These are phyloP conservation scores for Fusarium sp. DNA, from an alignment of 2,329 filamentous ascomycete species.

Conservation along the genomic window DNA sequence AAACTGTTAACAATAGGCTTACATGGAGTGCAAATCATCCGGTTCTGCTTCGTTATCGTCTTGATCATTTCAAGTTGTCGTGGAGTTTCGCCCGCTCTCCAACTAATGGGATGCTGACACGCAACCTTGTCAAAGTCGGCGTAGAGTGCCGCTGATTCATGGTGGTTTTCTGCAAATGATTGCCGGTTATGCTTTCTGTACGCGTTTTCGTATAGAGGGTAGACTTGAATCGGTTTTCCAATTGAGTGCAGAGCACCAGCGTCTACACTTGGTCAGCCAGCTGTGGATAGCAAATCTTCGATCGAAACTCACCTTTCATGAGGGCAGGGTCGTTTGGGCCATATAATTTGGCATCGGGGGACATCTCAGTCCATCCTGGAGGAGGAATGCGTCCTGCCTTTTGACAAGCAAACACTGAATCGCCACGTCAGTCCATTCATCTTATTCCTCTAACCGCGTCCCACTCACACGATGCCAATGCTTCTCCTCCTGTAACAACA, in stretches of 20 bases:
- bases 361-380: conserved; percentile 66
- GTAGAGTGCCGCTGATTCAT: conserved; percentile 70
- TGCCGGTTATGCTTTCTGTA: conserved; percentile 68
- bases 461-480: conserved; percentile 65
- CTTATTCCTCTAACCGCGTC: accelerated
- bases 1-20: conserved; percentile 24
- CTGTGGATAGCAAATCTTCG: accelerated
- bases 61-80: conserved; percentile 63
- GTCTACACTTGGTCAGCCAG: conserved; percentile 51
- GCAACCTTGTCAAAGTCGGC: conserved; percentile 69
- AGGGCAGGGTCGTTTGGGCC: conserved; percentile 59
- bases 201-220: conserved; percentile 74
- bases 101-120: conserved; percentile 63
- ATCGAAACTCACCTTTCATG: conserved; percentile 38
- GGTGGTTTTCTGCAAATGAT: conserved; percentile 63
- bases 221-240: conserved; percentile 73
- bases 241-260: conserved; percentile 67
- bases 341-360: conserved; percentile 57
- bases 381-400: conserved; percentile 57
- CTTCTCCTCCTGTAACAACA: conserved; percentile 72
- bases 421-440: conserved; percentile 9
- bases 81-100: conserved; percentile 63
- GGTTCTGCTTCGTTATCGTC: conserved; percentile 65
- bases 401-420: conserved; percentile 49
- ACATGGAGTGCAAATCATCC: conserved; percentile 78